Conservation (phyloP, 164 flowering plant genomes). For the Macadamia tetraphylla region DNA sequence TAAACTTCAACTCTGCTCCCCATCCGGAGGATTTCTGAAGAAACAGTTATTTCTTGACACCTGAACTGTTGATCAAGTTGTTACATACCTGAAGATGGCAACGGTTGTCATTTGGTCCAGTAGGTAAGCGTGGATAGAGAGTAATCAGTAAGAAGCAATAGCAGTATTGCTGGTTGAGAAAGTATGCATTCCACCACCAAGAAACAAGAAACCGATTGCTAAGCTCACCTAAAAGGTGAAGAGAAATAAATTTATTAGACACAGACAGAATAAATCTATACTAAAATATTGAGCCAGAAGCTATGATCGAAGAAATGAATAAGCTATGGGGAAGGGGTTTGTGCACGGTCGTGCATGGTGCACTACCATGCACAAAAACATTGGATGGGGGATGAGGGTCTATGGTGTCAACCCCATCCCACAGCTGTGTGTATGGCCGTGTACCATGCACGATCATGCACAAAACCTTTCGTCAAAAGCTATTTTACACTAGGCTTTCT, state of each 20-base stretch:
- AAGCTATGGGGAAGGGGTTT: no score
- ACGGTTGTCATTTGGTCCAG: conserved; percentile 96
- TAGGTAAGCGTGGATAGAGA: conserved; percentile 93
- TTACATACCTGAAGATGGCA: conserved; percentile 88
- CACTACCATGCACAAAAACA: no score
- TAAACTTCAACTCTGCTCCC: background rate
- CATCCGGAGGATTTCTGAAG: no score
- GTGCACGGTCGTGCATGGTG: no score
- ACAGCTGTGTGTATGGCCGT: no score
- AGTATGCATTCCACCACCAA: conserved; percentile 92
- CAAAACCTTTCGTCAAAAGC: no score
- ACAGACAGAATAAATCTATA: background rate
- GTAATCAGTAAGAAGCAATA: conserved; percentile 76
- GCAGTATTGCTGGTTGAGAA: conserved; percentile 83
- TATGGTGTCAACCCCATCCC: no score
- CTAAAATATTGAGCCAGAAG: background rate
- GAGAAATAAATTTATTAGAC: background rate
- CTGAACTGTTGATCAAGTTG: background rate
- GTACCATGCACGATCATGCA: no score
- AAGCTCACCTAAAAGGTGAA: conserved; percentile 59
- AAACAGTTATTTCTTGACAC: no score
- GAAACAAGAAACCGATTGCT: conserved; percentile 91
- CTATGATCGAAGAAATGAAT: background rate
- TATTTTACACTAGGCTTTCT: background rate
- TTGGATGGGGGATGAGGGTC: no score